Evolutionary conservation across 1,284 basidiomycete species (phyloP).

Genomic region (Ustilago xerochloae): DNA sequence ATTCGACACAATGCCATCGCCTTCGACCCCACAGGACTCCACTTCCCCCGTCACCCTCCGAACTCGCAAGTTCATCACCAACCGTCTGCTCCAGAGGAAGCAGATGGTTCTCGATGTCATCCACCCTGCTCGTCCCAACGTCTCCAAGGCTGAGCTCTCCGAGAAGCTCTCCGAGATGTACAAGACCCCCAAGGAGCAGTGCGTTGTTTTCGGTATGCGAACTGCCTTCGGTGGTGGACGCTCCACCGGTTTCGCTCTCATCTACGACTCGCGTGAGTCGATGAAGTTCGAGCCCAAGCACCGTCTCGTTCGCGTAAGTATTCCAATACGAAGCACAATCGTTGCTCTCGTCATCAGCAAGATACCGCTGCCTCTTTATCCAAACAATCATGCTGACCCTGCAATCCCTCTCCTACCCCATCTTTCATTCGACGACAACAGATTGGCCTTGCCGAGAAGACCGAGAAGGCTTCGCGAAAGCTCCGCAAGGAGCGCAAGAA

Average conservation of each 20-base stretch:
- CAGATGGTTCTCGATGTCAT: slow-evolving; percentile 87
- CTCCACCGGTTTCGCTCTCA: slow-evolving; percentile 93
- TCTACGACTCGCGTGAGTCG: slow-evolving; percentile 95
- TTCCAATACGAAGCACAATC: not conserved
- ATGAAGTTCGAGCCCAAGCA: slow-evolving; percentile 95
- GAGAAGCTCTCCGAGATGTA: slow-evolving; percentile 86
- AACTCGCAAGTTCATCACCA: slow-evolving; percentile 99
- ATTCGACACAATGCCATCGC: not conserved
- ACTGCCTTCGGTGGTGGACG: slow-evolving; percentile 99
- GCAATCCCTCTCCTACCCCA: slow-evolving; percentile 5
- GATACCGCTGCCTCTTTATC: no score
- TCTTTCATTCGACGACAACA: not conserved
- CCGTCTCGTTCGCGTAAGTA: slow-evolving; percentile 86
- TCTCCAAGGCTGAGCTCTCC: slow-evolving; percentile 89
- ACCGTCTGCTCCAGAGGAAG: slow-evolving; percentile 91
- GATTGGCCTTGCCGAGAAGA: slow-evolving; percentile 81
- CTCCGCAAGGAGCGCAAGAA: slow-evolving; percentile 99
- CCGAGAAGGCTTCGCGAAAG: slow-evolving; percentile 92
- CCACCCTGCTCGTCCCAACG: slow-evolving; percentile 93
- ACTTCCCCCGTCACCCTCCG: slow-evolving; percentile 94
- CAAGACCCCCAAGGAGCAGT: slow-evolving; percentile 76
- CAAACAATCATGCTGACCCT: slow-evolving; percentile 10
- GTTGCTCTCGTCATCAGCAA: not conserved
- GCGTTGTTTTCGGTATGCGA: slow-evolving; percentile 74
- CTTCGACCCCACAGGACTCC: slow-evolving; percentile 72